Base-by-base conservation (phyloP, 176 grass and related monocot genomes). In the Eragrostis curvula region DNA sequence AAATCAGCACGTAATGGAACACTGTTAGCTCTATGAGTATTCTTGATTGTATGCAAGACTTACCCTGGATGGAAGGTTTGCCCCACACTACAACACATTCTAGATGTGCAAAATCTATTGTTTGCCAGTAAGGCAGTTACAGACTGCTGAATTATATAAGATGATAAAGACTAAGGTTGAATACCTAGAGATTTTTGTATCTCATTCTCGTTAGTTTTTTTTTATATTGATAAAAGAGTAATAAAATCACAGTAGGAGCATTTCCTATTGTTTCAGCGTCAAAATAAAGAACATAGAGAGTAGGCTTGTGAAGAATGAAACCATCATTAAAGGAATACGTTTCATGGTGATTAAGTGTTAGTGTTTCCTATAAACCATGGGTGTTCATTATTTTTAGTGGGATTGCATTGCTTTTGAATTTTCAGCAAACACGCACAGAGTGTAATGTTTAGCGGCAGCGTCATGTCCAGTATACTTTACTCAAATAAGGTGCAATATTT, bases 381-480 rank as follows among this genome's bases (percentile, higher is more conserved):
- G 45, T 64, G 71, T 52, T 85, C 63, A 53, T 30, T 17, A 75
- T 75, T 85, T 85, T 59, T 12, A 56, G 30, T 71, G 55, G n/a
- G 29, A 72, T 80, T 46, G 1, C 48, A 15, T 45, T 58, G 73
- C 73, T 74, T 70, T 56, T 56, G 57, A 66, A 41, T 76, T 27
- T 77, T 70, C 65, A 71, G 21, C 17, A 0, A 71, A 36, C 32
- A 2, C 32, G 32, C 32, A 36, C 32, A 36, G 32, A 81, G 32
- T 74, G 30, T 79, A 60, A 76, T 63, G 39, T 24, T 55, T 77
- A 59, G 51, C 48, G 30, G 17, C 47, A 57, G 27, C n/a, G 36
- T 36, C 58, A 77, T 83, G 39, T 17, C 49, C 28, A 32, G 28
- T 51, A 60, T 49, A 68, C 48, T 70, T 79, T 52, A 39, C 67